phyloP scores from a whole-genome alignment of 164 flowering plant genomes.

The Hamamelis virginiana region DNA sequence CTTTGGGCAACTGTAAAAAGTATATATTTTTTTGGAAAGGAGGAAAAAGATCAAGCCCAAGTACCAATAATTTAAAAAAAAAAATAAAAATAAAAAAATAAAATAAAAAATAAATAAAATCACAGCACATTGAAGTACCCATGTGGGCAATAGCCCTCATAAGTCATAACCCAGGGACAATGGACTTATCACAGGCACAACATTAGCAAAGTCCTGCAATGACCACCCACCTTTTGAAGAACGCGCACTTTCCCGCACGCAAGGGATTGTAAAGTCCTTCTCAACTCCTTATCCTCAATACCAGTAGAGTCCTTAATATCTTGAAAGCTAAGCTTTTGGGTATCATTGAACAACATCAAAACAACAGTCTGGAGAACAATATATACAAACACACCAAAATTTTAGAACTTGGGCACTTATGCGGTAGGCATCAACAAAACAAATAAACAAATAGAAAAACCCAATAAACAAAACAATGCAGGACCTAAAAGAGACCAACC shows the following conservation, averaged over 20 bases:
- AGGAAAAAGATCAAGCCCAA: not conserved
- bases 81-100: not conserved
- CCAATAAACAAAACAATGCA: not conserved
- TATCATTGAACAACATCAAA: constrained; percentile 86
- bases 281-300: constrained; percentile 85
- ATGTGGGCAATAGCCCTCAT: not conserved
- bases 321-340: constrained; percentile 74
- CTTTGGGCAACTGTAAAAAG: constrained; percentile 66
- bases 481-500: constrained; percentile 38
- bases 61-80: not conserved
- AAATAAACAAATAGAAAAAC: not conserved
- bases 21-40: not conserved
- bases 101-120: not conserved
- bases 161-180: not conserved
- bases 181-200: not conserved
- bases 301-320: constrained; percentile 84
- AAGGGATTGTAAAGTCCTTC: constrained; percentile 87
- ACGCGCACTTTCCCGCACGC: constrained; percentile 92
- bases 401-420: constrained; percentile 3
- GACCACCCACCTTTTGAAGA: constrained; percentile 66
- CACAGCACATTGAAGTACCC: no score
- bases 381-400: constrained; percentile 5
- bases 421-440: not conserved
- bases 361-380: constrained; percentile 66
- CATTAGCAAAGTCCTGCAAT: not conserved